These are phyloP conservation scores for Asterophora lycoperdoides DNA, from an alignment of 768 basidiomycete species.

Conservation along the genomic window DNA sequence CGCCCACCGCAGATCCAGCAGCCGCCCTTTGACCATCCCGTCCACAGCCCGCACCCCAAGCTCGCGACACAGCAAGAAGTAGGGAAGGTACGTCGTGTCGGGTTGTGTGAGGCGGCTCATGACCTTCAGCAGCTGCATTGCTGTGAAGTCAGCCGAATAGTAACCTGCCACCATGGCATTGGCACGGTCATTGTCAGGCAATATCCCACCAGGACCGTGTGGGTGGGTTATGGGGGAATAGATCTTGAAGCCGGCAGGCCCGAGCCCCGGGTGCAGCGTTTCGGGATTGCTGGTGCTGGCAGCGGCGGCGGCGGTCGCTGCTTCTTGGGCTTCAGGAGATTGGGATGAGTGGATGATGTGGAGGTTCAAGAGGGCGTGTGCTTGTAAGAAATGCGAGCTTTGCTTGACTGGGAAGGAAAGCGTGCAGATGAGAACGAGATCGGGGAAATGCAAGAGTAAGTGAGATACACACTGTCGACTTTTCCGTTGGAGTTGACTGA, in stretches of 20 bases:
- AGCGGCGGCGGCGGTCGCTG: constrained; percentile 26
- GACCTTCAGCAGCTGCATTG: constrained; percentile 74
- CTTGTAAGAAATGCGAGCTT: constrained; percentile 81
- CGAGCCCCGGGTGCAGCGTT: constrained; percentile 54
- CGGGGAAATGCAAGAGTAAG: background rate
- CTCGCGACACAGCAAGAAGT: constrained; percentile 79
- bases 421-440: background rate
- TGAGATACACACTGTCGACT: constrained; percentile 51
- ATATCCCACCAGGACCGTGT: constrained; percentile 19
- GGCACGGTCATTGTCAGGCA: constrained; percentile 26
- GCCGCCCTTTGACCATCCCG: constrained; percentile 75
- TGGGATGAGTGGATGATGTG: constrained; percentile 86
- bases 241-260: constrained; percentile 61
- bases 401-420: constrained; percentile 53
- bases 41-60: constrained; percentile 82
- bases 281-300: constrained; percentile 39
- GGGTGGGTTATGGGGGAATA: constrained; percentile 43
- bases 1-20: constrained; percentile 75
- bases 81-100: constrained; percentile 61
- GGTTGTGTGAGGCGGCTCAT: constrained; percentile 73
- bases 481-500: constrained; percentile 73
- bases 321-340: constrained; percentile 32
- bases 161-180: constrained; percentile 39
- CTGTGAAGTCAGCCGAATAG: constrained; percentile 65
- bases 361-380: constrained; percentile 76